Evolutionary conservation across 768 basidiomycete genomes (phyloP), one percentile per base, ranked within the genome.

Genomic region (Clitopilus hobsonii): DNA sequence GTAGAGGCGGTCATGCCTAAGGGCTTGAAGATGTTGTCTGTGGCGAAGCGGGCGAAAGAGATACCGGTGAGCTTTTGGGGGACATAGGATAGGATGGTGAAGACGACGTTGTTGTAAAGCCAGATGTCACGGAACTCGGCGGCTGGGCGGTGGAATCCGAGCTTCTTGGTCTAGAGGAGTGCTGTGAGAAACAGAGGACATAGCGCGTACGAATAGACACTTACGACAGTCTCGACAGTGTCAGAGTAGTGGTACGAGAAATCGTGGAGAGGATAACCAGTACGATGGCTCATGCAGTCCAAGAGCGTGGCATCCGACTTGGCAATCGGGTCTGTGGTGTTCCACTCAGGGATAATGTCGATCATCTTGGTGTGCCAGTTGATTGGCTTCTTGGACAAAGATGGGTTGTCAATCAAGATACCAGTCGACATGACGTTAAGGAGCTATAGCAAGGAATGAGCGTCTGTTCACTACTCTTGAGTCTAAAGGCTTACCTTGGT

Each of bases 201-300:
- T 26, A 41, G 8, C 0, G 47, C 11, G 20, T 1, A 51, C 4
- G n/a, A 50, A 6, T 7, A 50, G 29, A 5, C n/a, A 51, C 57
- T 38, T 49, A 60, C 56, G 22, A 54, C 30, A 13, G 27, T 30
- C 38, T 38, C 51, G 51, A 55, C 38, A 30, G 38, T 38, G 49
- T 52, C 53, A 36, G 53, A 56, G n/a, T 49, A 58, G 1, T 27
- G 7, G 22, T 49, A 56, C 41, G 60, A 38, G 26, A 67, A 65
- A 13, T 58, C 45, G 30, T 67, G 66, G 2, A 59, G 60, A 25
- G 67, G 65, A 6, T 64, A 32, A 3, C 65, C 66, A 22, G 67
- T 66, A 47, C 63, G 65, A 29, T 69, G 68, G 56, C 61, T 65
- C 66, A 69, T 65, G 7, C 63, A 48, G 51, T 69, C 68, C 25